These are phyloP conservation scores for Trametes pubescens DNA, from an alignment of 1,284 basidiomycete genomes.

Conservation along the genomic window DNA sequence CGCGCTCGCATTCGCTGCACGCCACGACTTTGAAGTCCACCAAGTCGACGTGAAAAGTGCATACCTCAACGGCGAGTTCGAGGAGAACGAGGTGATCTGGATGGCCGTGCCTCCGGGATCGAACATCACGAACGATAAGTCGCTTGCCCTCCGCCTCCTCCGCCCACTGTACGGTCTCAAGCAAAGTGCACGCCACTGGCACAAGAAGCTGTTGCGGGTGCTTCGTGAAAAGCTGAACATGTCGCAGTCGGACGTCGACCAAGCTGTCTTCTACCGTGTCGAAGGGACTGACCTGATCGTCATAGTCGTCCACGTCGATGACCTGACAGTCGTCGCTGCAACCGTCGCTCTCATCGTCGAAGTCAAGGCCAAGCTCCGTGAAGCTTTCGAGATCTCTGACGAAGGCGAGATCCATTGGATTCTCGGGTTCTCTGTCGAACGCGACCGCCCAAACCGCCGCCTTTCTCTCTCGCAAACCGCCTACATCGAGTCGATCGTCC, in stretches of 20 bases:
- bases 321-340: not conserved
- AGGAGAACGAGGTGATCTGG: not conserved
- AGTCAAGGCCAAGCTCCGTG: not conserved
- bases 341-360: not conserved
- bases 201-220: not conserved
- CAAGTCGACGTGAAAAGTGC: not conserved
- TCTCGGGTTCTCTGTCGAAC: not conserved
- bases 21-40: not conserved
- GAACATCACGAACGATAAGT: not conserved
- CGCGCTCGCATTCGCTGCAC: not conserved
- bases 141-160: not conserved
- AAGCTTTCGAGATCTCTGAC: not conserved
- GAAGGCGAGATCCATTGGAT: not conserved
- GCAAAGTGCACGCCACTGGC: not conserved
- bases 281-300: not conserved
- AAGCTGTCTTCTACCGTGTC: not conserved
- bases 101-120: not conserved
- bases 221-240: not conserved
- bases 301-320: not conserved
- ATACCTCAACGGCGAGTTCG: not conserved
- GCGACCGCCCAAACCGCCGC: not conserved
- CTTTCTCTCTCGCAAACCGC: not conserved
- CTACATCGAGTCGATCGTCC: not conserved
- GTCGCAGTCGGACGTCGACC: not conserved
- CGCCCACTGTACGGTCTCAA: not conserved